Conservation (phyloP, 1,139 yeast species). For the Protomyces pachydermus region DNA sequence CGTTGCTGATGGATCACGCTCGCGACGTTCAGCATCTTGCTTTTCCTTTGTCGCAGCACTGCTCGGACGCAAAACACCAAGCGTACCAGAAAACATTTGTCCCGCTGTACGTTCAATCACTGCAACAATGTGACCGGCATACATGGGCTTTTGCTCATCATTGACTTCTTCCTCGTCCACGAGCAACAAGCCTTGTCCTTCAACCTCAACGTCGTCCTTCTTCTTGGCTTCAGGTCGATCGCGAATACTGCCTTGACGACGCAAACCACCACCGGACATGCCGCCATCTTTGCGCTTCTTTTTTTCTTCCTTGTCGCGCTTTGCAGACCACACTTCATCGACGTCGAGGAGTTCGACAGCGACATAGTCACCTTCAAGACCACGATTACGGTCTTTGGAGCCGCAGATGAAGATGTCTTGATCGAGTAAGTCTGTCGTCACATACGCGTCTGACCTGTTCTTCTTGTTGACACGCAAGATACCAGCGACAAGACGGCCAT, state of each 20-base stretch:
- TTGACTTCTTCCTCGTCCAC: conserved; percentile 95
- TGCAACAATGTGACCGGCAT: conserved; percentile 98
- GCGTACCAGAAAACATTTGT: conserved; percentile 81
- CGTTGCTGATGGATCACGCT: conserved; percentile 40
- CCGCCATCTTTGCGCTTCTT: conserved; percentile 68
- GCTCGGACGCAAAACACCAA: conserved; percentile 90
- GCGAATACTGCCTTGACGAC: conserved; percentile 83
- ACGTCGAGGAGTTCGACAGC: conserved; percentile 91
- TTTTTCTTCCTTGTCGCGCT: conserved; percentile 94
- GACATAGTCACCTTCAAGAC: conserved; percentile 91
- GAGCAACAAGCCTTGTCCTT: conserved; percentile 84
- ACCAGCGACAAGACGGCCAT: conserved; percentile 90
- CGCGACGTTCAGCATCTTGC: conserved; percentile 52
- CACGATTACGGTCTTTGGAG: conserved; percentile 96
- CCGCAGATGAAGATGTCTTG: conserved; percentile 98
- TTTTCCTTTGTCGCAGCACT: conserved; percentile 86
- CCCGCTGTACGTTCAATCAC: conserved; percentile 97
- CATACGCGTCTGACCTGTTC: conserved; percentile 95
- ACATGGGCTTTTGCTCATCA: conserved; percentile 86
- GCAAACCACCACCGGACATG: conserved; percentile 47
- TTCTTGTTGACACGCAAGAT: conserved; percentile 88
- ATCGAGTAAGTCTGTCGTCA: conserved; percentile 86
- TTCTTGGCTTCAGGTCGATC: conserved; percentile 98
- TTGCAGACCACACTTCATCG: conserved; percentile 96
- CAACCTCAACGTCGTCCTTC: conserved; percentile 97